A percentile compares a stretch with the other conserved stretches of the same genome.
These are phyloP conservation scores for Halenospora varia DNA, from an alignment of 495 filamentous ascomycete species.

Conservation along the genomic window DNA sequence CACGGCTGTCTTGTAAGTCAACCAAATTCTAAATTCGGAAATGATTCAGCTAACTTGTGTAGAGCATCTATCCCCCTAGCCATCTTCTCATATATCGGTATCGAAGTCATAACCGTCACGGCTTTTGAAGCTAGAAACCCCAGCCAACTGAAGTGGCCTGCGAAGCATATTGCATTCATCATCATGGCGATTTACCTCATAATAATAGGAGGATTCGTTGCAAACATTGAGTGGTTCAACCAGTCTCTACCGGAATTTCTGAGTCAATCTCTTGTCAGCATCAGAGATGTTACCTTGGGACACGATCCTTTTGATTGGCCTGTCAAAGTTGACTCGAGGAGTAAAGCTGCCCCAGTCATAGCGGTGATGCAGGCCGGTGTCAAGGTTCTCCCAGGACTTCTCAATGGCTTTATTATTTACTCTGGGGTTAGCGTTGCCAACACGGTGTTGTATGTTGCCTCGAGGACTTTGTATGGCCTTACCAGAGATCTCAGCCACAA, in stretches of 20 bases:
- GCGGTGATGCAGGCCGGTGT: constrained; percentile 23
- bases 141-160: constrained; percentile 29
- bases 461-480: constrained; percentile 41
- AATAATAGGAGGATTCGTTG: constrained; percentile 27
- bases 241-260: constrained; percentile 29
- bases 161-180: constrained; percentile 28
- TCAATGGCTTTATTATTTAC: constrained; percentile 39
- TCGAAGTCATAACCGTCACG: constrained; percentile 41
- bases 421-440: constrained; percentile 38
- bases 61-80: constrained; percentile 40
- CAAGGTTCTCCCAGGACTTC: constrained; percentile 28
- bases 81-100: constrained; percentile 40
- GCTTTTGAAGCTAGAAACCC: constrained; percentile 43
- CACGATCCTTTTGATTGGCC: neutral
- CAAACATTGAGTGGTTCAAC: constrained; percentile 38
- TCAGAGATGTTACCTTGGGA: neutral
- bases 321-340: neutral
- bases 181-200: constrained; percentile 27
- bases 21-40: too few relatives aligned
- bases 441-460: constrained; percentile 43
- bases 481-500: constrained; percentile 27
- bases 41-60: neutral
- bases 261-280: constrained; percentile 2
- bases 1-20: constrained; percentile 32
- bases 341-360: constrained; percentile 19